Evolutionary conservation across 768 basidiomycete genomes (phyloP).

Genomic region (Hericium alpestre): DNA sequence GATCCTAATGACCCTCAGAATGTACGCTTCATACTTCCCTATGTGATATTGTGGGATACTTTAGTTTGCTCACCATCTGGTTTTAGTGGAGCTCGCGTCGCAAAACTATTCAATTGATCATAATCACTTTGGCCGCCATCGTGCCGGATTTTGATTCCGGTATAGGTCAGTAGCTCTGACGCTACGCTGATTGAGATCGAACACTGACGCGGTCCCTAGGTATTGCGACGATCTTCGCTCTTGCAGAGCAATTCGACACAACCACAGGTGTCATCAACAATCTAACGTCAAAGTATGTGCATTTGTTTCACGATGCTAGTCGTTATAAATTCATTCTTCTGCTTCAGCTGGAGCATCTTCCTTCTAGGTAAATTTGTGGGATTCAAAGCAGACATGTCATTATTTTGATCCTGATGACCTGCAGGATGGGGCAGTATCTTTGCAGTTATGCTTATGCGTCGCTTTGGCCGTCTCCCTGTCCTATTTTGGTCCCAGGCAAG

Average conservation of each 20-base stretch:
- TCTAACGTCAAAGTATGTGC: constrained; percentile 36
- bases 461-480: constrained; percentile 51
- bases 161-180: constrained; percentile 30
- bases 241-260: constrained; percentile 44
- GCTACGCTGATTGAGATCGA: background rate
- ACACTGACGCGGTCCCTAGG: constrained; percentile 22
- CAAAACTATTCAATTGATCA: constrained; percentile 45
- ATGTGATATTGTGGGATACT: background rate
- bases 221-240: constrained; percentile 49
- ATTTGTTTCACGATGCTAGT: background rate
- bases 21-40: constrained; percentile 19
- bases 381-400: background rate
- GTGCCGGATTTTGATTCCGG: constrained; percentile 59
- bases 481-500: constrained; percentile 63
- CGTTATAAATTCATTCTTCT: background rate
- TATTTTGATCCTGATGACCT: background rate
- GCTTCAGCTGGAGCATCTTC: constrained; percentile 51
- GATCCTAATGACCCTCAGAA: constrained; percentile 58
- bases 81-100: constrained; percentile 38
- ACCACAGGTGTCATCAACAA: constrained; percentile 48
- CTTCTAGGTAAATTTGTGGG: constrained; percentile 31
- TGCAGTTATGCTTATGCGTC: constrained; percentile 51
- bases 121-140: constrained; percentile 52
- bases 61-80: constrained; percentile 9
- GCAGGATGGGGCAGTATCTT: constrained; percentile 50